These are phyloP conservation scores for Periglandula ipomoeae DNA, from an alignment of 2,329 filamentous ascomycete species.

Conservation along the genomic window DNA sequence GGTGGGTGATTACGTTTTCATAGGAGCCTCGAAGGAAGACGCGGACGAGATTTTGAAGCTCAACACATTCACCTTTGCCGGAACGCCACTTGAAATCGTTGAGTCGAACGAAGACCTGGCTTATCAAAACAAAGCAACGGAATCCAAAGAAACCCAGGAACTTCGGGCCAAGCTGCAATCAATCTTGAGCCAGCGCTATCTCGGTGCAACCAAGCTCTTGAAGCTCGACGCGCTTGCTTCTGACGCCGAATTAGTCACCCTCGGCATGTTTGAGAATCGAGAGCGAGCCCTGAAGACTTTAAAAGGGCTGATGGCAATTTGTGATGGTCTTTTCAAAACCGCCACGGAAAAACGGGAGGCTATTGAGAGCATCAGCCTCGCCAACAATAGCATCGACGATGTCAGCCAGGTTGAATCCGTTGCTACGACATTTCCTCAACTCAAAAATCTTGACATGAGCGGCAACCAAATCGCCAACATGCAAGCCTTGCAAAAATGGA, in stretches of 20 bases:
- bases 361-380: conserved; percentile 73
- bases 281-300: conserved; percentile 80
- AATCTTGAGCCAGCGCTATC: conserved; percentile 69
- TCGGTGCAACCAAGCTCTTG: conserved; percentile 61
- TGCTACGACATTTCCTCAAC: conserved; percentile 69
- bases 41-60: conserved; percentile 56
- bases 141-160: conserved; percentile 46
- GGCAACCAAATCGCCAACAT: conserved; percentile 67
- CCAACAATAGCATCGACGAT: conserved; percentile 68
- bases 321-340: conserved; percentile 67
- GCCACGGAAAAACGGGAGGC: conserved; percentile 64
- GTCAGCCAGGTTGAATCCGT: conserved; percentile 65
- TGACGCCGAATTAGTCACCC: conserved; percentile 61
- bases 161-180: conserved; percentile 59
- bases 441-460: conserved; percentile 83
- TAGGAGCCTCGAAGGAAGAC: conserved; percentile 57
- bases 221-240: conserved; percentile 70
- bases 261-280: conserved; percentile 66
- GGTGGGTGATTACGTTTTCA: conserved; percentile 60
- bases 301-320: conserved; percentile 81
- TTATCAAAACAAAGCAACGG: conserved; percentile 27
- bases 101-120: conserved; percentile 34
- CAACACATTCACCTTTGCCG: conserved; percentile 61
- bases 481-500: conserved; percentile 64
- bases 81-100: conserved; percentile 48